A percentile compares a stretch with the other conserved stretches of the same genome.
phyloP scores from a whole-genome alignment of 495 filamentous ascomycete species.

The Astrocystis sublimbata region DNA sequence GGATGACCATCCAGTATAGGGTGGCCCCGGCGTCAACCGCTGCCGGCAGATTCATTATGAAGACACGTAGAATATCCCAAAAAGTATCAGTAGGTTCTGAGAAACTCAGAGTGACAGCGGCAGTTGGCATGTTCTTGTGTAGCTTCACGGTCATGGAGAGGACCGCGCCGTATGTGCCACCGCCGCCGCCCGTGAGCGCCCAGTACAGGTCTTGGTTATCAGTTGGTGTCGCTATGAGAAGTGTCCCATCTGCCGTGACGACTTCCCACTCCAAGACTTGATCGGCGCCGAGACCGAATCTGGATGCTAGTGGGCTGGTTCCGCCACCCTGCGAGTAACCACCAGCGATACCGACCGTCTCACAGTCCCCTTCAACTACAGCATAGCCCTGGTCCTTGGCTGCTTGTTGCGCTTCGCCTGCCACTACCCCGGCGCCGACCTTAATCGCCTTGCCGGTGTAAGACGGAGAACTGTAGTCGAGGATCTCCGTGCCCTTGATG shows the following conservation, averaged over 20 bases:
- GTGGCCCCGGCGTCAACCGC: constrained; percentile 55
- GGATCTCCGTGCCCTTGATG: constrained; percentile 46
- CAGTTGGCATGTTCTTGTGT: constrained; percentile 42
- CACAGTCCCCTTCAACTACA: constrained; percentile 51
- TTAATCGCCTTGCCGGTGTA: constrained; percentile 56
- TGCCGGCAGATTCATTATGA: constrained; percentile 35
- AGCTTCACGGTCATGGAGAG: constrained; percentile 52
- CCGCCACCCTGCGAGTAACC: constrained; percentile 49
- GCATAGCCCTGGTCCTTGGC: constrained; percentile 50
- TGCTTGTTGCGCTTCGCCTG: constrained; percentile 49
- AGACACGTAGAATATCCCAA: constrained; percentile 30
- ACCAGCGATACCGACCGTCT: constrained; percentile 39
- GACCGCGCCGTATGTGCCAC: constrained; percentile 55
- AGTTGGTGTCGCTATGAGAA: constrained; percentile 42
- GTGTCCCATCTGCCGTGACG: constrained; percentile 47
- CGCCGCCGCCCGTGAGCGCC: constrained; percentile 56
- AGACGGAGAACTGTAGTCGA: constrained; percentile 48
- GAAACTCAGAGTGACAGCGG: constrained; percentile 43
- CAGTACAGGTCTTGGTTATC: constrained; percentile 53
- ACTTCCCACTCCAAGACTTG: constrained; percentile 48
- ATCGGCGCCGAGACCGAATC: constrained; percentile 51
- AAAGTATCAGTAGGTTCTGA: constrained; percentile 35
- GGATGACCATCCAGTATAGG: constrained; percentile 35
- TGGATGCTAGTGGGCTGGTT: constrained; percentile 41
- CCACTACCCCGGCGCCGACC: constrained; percentile 60